Percentiles rank a stretch among this genome's conserved stretches.
Evolutionary conservation across 257 asterid species (phyloP).

Genomic region (Penstemon eatonii): DNA sequence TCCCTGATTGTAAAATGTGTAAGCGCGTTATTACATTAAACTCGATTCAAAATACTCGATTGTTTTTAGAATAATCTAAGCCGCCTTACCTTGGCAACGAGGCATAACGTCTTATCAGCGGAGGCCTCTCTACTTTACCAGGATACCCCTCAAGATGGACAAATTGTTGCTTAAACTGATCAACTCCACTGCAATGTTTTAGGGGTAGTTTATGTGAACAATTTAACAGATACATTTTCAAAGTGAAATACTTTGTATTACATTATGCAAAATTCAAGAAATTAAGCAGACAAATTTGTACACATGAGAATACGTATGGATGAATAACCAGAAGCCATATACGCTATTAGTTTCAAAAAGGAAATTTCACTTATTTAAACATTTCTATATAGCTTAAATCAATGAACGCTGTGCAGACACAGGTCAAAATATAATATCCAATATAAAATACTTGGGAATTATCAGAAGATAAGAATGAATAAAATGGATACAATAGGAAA

Average conservation of each 20-base stretch:
- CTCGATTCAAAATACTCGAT: not conserved
- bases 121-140: constrained; percentile 50
- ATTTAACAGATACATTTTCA: not conserved
- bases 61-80: not conserved
- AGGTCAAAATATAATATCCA: not conserved
- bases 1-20: constrained; percentile 52
- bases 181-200: constrained; percentile 50
- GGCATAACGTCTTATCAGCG: constrained; percentile 58
- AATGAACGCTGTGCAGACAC: not conserved
- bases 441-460: not conserved
- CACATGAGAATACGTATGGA: too few species aligned
- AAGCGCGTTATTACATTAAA: constrained; percentile 8
- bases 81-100: constrained; percentile 65
- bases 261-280: not conserved
- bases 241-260: not conserved
- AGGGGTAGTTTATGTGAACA: not conserved
- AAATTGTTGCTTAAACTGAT: constrained; percentile 69
- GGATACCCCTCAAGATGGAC: constrained; percentile 54
- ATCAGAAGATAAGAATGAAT: not conserved
- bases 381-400: not conserved
- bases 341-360: too few species aligned
- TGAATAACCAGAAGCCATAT: too few species aligned
- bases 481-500: not conserved
- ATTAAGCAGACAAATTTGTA: too few species aligned
- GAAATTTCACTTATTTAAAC: too few species aligned